phyloP scores from a whole-genome alignment of 163 green algal species.

The Scenedesmus sp. region DNA sequence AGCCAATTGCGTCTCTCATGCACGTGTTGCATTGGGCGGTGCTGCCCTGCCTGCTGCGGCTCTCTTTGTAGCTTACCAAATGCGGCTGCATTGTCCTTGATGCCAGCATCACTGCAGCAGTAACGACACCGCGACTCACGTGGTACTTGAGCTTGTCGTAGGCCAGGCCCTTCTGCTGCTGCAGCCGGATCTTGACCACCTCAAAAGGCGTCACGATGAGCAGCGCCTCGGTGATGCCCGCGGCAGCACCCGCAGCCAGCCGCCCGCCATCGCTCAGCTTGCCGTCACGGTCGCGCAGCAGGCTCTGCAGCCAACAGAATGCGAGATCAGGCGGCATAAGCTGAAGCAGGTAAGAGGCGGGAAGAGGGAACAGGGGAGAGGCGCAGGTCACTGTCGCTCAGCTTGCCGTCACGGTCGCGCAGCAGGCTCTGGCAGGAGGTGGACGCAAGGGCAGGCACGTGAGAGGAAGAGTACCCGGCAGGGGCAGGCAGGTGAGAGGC shows the following conservation, averaged over 20 bases:
- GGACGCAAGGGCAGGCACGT: not conserved
- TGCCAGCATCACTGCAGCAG: not conserved
- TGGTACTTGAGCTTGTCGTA: constrained; percentile 91
- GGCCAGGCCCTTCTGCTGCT: constrained; percentile 91
- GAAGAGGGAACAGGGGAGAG: too few relatives aligned
- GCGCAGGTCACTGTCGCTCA: constrained; percentile 62
- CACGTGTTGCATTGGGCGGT: not conserved
- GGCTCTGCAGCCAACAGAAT: constrained; percentile 31
- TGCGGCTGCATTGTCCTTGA: not conserved
- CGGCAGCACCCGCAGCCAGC: constrained; percentile 88
- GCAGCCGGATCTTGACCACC: constrained; percentile 97
- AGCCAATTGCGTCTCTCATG: too few relatives aligned
- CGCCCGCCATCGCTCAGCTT: constrained; percentile 76
- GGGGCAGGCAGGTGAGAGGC: too few relatives aligned
- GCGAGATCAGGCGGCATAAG: not conserved
- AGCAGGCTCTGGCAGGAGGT: constrained; percentile 65
- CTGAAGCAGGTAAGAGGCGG: not conserved
- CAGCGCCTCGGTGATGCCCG: constrained; percentile 88
- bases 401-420: constrained; percentile 78
- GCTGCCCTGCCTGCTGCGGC: not conserved
- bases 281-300: constrained; percentile 85
- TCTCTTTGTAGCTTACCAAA: not conserved
- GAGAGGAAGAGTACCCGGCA: too few relatives aligned
- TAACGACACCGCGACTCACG: constrained; percentile 47
- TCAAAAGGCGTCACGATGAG: constrained; percentile 98